A percentile compares a stretch with the other conserved stretches of the same genome.
phyloP scores from a whole-genome alignment of 441 rosid species.

The Adansonia grandidieri region DNA sequence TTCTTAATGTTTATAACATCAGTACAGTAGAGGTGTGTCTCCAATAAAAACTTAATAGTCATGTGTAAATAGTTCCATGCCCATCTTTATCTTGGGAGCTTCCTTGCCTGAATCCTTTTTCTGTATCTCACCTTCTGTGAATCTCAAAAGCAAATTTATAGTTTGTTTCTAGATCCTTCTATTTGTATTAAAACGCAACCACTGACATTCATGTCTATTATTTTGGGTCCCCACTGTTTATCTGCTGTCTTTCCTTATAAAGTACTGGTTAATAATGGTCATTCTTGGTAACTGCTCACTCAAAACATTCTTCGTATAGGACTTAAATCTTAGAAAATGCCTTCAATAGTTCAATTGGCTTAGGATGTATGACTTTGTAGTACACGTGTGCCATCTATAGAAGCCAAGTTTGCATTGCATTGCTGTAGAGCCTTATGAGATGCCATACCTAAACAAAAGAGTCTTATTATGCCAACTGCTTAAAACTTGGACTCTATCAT shows the following conservation, averaged over 20 bases:
- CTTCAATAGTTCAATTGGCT: not conserved
- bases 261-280: too few relatives aligned
- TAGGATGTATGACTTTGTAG: not conserved
- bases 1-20: not conserved
- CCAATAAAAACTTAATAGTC: not conserved
- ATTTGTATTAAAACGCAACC: not conserved
- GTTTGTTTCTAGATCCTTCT: not conserved
- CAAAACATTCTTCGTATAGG: not conserved
- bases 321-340: not conserved
- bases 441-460: not conserved
- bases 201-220: not conserved
- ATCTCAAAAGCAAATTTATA: not conserved
- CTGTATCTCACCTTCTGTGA: slow-evolving; percentile 14
- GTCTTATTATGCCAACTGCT: not conserved
- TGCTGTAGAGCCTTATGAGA: not conserved
- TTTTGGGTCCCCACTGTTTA: slow-evolving; percentile 4
- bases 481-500: not conserved
- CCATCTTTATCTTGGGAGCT: not conserved
- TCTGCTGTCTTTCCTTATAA: not conserved
- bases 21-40: not conserved
- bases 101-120: not conserved
- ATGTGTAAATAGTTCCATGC: not conserved
- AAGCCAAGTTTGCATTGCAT: not conserved
- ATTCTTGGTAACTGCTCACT: not conserved
- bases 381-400: not conserved